phyloP scores from a whole-genome alignment of 495 filamentous ascomycete species.

The Elasticomyces elasticus region DNA sequence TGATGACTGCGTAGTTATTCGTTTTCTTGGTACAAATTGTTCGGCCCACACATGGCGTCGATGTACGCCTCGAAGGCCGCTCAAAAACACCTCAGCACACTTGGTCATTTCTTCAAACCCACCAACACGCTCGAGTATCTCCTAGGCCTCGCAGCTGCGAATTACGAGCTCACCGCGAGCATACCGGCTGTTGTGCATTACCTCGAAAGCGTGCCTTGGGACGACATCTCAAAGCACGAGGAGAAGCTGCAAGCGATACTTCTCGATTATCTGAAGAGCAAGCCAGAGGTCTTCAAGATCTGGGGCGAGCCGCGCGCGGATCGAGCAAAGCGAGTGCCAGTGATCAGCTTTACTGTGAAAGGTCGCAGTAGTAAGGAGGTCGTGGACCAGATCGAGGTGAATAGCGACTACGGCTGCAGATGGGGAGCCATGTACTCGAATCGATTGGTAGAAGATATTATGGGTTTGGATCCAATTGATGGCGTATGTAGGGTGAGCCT shows the following conservation, averaged over 20 bases:
- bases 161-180: constrained; percentile 54
- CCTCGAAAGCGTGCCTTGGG: constrained; percentile 44
- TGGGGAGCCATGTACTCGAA: constrained; percentile 63
- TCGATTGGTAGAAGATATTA: constrained; percentile 48
- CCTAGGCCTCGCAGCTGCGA: constrained; percentile 53
- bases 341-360: constrained; percentile 54
- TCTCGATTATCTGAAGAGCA: constrained; percentile 42
- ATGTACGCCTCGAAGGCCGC: constrained; percentile 49
- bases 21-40: constrained; percentile 54
- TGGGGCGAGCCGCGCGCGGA: constrained; percentile 44
- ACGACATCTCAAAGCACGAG: constrained; percentile 47
- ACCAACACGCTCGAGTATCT: constrained; percentile 48
- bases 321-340: constrained; percentile 44
- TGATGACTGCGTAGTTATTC: too few species aligned
- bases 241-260: constrained; percentile 47
- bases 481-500: constrained; percentile 61
- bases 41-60: constrained; percentile 58
- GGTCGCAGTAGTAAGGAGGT: constrained; percentile 47
- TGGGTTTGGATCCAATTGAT: constrained; percentile 47
- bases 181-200: constrained; percentile 50
- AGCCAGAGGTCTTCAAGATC: constrained; percentile 40
- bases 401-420: constrained; percentile 47
- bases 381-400: constrained; percentile 52
- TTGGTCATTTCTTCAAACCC: constrained; percentile 62
- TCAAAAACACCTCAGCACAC: constrained; percentile 40